Percentiles rank a stretch among this genome's conserved stretches.
These are phyloP conservation scores for Alternaria novae-zelandiae DNA, from an alignment of 2,329 filamentous ascomycete genomes.

Conservation along the genomic window DNA sequence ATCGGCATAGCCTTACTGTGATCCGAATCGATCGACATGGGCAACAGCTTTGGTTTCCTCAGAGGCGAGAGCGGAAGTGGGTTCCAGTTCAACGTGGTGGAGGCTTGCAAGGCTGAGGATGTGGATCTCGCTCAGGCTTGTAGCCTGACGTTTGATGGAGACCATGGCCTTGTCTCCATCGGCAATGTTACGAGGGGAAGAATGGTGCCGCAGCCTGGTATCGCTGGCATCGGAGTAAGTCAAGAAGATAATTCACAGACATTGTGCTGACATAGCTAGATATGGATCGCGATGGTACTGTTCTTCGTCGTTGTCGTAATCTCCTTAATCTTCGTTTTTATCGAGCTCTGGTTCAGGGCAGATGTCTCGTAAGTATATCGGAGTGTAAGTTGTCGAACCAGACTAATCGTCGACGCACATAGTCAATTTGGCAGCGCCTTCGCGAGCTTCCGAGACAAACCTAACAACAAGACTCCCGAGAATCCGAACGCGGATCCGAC, in stretches of 20 bases:
- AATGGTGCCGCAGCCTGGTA: background rate
- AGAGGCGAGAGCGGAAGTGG: background rate
- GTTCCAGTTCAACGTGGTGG: background rate
- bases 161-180: background rate
- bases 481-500: background rate
- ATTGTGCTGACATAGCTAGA: background rate
- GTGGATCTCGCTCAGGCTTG: background rate
- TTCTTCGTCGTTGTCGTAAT: background rate
- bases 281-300: background rate
- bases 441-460: background rate
- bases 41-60: background rate
- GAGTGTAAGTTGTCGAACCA: no score
- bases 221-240: background rate
- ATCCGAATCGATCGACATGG: background rate
- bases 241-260: no score
- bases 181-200: background rate
- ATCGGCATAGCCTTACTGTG: background rate
- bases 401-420: background rate
- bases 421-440: background rate
- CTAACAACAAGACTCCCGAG: background rate
- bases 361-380: background rate
- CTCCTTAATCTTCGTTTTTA: background rate
- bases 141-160: background rate
- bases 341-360: background rate
- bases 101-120: background rate